These are phyloP conservation scores for Barbatosphaeria neglecta DNA, from an alignment of 495 filamentous ascomycete species.

Conservation along the genomic window DNA sequence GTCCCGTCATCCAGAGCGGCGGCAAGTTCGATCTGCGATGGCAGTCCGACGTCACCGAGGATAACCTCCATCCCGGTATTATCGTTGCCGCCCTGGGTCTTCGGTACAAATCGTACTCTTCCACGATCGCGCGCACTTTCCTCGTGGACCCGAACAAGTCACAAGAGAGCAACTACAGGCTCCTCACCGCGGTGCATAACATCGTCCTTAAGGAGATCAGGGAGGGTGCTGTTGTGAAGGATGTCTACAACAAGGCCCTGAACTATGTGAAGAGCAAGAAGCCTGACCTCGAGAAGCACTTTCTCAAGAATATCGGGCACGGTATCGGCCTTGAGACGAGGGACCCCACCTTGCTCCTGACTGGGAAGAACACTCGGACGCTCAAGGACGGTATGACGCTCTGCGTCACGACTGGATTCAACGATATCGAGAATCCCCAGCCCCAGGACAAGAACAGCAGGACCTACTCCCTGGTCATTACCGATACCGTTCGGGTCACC, in stretches of 20 bases:
- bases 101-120: conserved; percentile 88
- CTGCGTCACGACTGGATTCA: conserved; percentile 75
- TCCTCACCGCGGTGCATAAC: conserved; percentile 79
- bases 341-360: conserved; percentile 70
- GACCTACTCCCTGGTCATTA: conserved; percentile 77
- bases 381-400: conserved; percentile 97
- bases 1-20: conserved; percentile 88
- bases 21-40: conserved; percentile 86
- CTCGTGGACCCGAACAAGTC: conserved; percentile 92
- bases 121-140: conserved; percentile 81
- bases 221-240: conserved; percentile 77
- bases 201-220: conserved; percentile 77
- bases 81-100: conserved; percentile 87
- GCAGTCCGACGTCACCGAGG: conserved; percentile 60
- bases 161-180: conserved; percentile 86
- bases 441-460: conserved; percentile 79
- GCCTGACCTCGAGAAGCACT: conserved; percentile 87
- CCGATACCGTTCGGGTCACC: conserved; percentile 84
- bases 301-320: conserved; percentile 76
- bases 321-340: conserved; percentile 88
- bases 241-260: conserved; percentile 83
- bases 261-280: conserved; percentile 69
- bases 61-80: conserved; percentile 81
- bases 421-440: conserved; percentile 70
- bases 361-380: conserved; percentile 66